Conservation (phyloP, 345 rosid species). For the Physaria fendleri region DNA sequence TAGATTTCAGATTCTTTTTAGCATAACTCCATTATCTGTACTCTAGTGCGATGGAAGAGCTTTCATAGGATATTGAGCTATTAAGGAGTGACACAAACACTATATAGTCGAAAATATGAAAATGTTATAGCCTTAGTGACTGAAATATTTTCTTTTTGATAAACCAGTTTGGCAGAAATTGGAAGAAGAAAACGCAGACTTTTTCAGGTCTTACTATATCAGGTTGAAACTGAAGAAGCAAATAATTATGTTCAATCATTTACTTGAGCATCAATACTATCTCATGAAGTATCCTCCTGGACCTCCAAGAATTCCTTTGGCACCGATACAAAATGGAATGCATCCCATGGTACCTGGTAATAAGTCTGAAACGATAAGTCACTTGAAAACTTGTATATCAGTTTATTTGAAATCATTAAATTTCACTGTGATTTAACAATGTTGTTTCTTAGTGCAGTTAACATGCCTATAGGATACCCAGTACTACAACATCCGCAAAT, state of each 20-base stretch:
- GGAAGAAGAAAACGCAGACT: constrained; percentile 96
- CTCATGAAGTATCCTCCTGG: constrained; percentile 71
- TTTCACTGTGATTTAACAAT: constrained; percentile 17
- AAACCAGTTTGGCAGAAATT: constrained; percentile 94
- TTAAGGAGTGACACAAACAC: background rate
- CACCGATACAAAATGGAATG: constrained; percentile 84
- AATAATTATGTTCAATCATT: constrained; percentile 78
- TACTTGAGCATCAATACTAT: constrained; percentile 90
- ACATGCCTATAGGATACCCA: constrained; percentile 95
- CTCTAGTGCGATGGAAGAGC: background rate
- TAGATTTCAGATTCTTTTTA: constrained; percentile 3
- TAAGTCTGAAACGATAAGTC: constrained; percentile 31
- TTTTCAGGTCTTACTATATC: constrained; percentile 91
- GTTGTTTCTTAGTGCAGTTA: constrained; percentile 59
- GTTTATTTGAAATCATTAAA: background rate
- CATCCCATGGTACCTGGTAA: constrained; percentile 80
- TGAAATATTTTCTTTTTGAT: background rate
- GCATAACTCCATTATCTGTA: background rate
- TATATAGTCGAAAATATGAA: background rate
- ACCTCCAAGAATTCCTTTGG: constrained; percentile 70
- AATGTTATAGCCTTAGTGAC: background rate
- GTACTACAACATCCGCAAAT: constrained; percentile 87
- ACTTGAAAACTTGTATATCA: background rate
- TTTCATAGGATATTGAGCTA: constrained; percentile 3
- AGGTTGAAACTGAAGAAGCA: constrained; percentile 93